Evolutionary conservation across 148 eudicot species (phyloP).

Genomic region (Rhododendron molle): DNA sequence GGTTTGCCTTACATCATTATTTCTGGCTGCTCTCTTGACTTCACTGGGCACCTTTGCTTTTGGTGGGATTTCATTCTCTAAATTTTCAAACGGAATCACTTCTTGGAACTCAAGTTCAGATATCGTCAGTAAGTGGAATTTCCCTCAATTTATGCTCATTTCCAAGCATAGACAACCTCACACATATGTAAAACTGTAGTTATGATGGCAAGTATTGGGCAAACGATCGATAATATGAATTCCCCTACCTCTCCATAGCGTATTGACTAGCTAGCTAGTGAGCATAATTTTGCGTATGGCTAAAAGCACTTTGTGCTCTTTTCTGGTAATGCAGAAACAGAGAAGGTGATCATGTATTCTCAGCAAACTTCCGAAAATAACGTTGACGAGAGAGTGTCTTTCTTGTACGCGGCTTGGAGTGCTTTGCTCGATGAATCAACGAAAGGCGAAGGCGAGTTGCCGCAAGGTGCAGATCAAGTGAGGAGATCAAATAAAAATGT

Average conservation of each 20-base stretch:
- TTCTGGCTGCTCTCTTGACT: conserved; percentile 64
- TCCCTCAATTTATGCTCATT: too few relatives aligned
- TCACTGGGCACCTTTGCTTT: conserved; percentile 53
- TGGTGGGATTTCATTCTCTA: conserved; percentile 35
- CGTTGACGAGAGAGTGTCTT: conserved; percentile 31
- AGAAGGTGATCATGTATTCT: neutral
- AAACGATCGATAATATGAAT: neutral
- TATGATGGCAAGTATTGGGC: neutral
- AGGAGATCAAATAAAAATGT: conserved; percentile 17
- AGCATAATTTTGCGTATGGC: neutral
- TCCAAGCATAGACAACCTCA: neutral
- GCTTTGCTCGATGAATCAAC: conserved; percentile 29
- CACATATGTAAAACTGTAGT: neutral
- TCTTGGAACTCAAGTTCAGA: conserved; percentile 44
- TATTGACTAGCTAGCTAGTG: too few relatives aligned
- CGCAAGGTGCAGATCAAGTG: neutral
- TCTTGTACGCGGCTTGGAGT: conserved; percentile 63
- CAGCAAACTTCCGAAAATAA: too few relatives aligned
- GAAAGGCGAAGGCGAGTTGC: conserved; percentile 7
- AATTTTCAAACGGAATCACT: conserved; percentile 35
- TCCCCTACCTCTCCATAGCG: neutral
- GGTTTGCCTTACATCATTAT: conserved; percentile 70
- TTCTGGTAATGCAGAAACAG: neutral
- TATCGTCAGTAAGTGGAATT: conserved; percentile 38
- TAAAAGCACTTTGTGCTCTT: neutral